Base-by-base conservation (phyloP, 257 asterid genomes). In the Solanum sitiens region DNA sequence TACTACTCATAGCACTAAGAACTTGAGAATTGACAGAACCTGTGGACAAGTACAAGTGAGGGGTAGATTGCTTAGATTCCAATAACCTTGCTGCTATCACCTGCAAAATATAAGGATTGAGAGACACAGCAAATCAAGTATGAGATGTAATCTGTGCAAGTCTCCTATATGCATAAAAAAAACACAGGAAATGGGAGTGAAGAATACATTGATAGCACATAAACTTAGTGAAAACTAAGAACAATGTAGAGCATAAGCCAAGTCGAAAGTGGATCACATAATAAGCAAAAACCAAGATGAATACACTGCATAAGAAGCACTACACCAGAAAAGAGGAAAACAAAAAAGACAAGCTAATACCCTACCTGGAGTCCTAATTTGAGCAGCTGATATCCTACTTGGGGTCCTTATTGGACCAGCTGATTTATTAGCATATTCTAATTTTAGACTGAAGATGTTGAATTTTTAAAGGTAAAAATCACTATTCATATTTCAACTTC, bases 31-130 rank as follows among this genome's bases (percentile, higher is more conserved):
- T 35, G 37, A 33, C 16, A 59, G 73, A 89, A 96, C 99, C 99
- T 98, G 98, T 89, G 16, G 98, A 94, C 88, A 98, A 90, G 91
- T 98, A 98, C 89, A 98, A 89, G 93, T 98, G 99, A 90, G 99
- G 99, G n/a, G 92, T 95, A 91, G 92, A 92, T 91, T 94, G 96
- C 89, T 97, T 97, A 84, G 99, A 97, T 91, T 97, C 99, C 95
- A 97, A 90, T 85, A 97, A 89, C 88, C 99, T 96, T 87, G 98
- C 83, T 86, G 99, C 99, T 87, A 96, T 97, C 91, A 97, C 96
- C 99, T 96, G 91, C 88, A 91, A 83, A 87, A 88, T 25, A 86
- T 83, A 70, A 73, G 33, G 71, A 79, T 47, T 76, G 56, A 71
- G 86, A 45, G 42, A 77, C 7, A 39, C 16, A 3, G 5, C 53